Evolutionary conservation across 768 basidiomycete species (phyloP), one percentile per base, ranked within the genome.

Genomic region (Pisolithus albus): DNA sequence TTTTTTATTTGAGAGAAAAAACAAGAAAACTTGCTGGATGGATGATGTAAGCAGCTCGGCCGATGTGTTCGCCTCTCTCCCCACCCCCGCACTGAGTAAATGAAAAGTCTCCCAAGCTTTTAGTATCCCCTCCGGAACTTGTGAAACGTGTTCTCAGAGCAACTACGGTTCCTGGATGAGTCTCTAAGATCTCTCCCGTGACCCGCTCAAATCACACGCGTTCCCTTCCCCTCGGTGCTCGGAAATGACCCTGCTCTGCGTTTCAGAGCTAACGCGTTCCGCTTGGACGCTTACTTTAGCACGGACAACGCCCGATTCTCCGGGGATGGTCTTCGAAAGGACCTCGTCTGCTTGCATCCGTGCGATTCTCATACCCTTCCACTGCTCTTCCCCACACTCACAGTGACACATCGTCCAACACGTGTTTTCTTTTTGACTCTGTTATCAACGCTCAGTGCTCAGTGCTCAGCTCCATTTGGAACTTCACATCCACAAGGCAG

Each of bases 21-120:
- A 23, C n/a, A n/a, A n/a, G n/a, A 23, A 34, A 34, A 34, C 34
- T 34, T 5, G 5, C 30, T 13, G 13, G 34, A 10, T 34, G 13
- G 34, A 34, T 34, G 34, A 34, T 34, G 11, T 34, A 34, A 34
- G 34, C 34, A 34, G 11, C 34, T 34, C 34, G 34, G 34, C 34
- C 34, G 34, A 34, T 34, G 34, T 38, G 7, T 55, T 63, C 52
- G 59, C 47, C 52, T 59, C 60, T 51, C 63, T 26, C 26, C 63
- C 63, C 63, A 52, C 63, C 63, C 63, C 63, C 63, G 42, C 62
- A 64, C 18, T 48, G 7, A 13, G 10, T 37, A 46, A 52, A 40
- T 46, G 46, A 52, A 28, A 40, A 45, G n/a, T 38, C 48, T 47
- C 41, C 45, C 42, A 39, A 23, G 18, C 18, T 30, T 30, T 5